A percentile compares a stretch with the other conserved stretches of the same genome.
These are phyloP conservation scores for Acanthamoeba rhysodes DNA, from an alignment of 208 protist species.

Conservation along the genomic window DNA sequence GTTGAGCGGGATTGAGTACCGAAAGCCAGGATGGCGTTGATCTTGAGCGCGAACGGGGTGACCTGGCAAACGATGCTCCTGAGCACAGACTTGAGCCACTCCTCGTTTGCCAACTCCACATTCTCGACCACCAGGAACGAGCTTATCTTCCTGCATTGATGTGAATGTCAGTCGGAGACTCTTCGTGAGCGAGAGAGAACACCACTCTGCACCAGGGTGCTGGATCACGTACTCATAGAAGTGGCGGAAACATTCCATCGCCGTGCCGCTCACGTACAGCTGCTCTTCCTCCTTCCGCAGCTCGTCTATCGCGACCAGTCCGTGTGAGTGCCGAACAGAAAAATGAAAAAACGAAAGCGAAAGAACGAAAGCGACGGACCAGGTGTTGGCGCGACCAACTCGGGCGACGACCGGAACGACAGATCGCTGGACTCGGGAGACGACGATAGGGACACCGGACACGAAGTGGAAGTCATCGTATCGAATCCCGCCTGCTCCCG, in stretches of 20 bases:
- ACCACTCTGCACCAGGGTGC: background rate
- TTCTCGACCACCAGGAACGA: background rate
- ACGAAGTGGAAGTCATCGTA: background rate
- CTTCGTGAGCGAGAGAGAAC: background rate
- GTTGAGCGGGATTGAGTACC: background rate
- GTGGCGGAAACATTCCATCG: slow-evolving; percentile 25
- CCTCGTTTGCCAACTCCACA: background rate
- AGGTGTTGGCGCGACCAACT: background rate
- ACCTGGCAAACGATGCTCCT: background rate
- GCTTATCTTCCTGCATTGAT: background rate
- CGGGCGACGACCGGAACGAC: background rate
- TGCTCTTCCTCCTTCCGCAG: background rate
- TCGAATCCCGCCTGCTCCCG: background rate
- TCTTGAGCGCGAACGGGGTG: background rate
- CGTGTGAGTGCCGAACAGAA: background rate
- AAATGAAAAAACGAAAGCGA: background rate
- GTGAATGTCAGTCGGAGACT: background rate
- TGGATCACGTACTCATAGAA: background rate
- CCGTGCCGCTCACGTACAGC: slow-evolving; percentile 16
- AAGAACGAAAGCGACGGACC: background rate
- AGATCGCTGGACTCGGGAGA: background rate
- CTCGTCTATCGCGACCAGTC: background rate
- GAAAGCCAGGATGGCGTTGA: slow-evolving; percentile 1
- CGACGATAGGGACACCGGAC: background rate
- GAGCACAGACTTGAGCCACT: background rate